phyloP scores from a whole-genome alignment of 768 basidiomycete species.

The Tubosaeta sp. region DNA sequence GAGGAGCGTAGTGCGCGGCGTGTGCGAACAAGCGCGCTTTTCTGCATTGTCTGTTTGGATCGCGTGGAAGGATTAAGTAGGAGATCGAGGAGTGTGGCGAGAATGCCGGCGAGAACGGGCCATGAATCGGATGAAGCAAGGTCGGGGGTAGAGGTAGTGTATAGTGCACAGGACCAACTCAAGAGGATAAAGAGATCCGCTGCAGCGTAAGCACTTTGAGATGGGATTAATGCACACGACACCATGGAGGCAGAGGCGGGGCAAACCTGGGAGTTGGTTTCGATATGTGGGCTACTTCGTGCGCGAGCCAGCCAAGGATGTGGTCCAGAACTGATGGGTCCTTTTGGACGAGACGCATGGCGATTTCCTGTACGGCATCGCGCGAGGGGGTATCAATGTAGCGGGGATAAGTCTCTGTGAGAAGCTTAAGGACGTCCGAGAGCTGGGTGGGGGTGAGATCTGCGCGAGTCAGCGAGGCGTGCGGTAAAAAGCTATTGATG shows the following conservation, averaged over 20 bases:
- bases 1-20: slow-evolving; percentile 70
- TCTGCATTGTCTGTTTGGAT: slow-evolving; percentile 56
- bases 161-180: slow-evolving; percentile 66
- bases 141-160: slow-evolving; percentile 45
- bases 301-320: slow-evolving; percentile 71
- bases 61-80: slow-evolving; percentile 49
- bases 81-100: slow-evolving; percentile 58
- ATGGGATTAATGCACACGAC: not conserved
- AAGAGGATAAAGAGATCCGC: slow-evolving; percentile 65
- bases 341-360: slow-evolving; percentile 56
- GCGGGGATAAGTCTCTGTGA: slow-evolving; percentile 74
- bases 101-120: slow-evolving; percentile 47
- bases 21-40: slow-evolving; percentile 54
- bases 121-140: slow-evolving; percentile 48
- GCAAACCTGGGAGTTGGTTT: slow-evolving; percentile 57
- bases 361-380: slow-evolving; percentile 65
- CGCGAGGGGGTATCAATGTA: slow-evolving; percentile 72
- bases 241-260: not conserved
- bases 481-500: slow-evolving; percentile 27
- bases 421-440: slow-evolving; percentile 66
- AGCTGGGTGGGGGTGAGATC: slow-evolving; percentile 58
- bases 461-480: slow-evolving; percentile 25
- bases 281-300: slow-evolving; percentile 57
- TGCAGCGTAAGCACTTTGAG: slow-evolving; percentile 48
- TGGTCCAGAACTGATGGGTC: slow-evolving; percentile 64